These are phyloP conservation scores for Solanum lycopersicoides DNA, from an alignment of 257 asterid species.

Conservation along the genomic window DNA sequence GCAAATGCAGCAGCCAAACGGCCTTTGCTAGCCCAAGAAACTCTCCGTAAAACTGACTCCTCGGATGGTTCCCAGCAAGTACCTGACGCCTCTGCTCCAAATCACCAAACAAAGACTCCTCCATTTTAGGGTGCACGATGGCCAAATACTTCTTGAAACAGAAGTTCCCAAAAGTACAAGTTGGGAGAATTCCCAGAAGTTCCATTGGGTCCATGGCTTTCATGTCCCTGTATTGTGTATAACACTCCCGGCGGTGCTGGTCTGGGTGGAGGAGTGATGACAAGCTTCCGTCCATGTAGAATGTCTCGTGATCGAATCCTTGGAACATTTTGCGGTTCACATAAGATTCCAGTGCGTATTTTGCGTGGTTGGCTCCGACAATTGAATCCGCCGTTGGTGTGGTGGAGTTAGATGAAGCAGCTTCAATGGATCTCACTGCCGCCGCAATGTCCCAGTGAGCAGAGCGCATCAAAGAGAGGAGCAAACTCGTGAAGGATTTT, in stretches of 20 bases:
- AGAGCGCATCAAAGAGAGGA: conserved; percentile 86
- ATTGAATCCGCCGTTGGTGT: conserved; percentile 29
- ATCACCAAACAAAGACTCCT: conserved; percentile 91
- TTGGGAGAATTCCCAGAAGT: conserved; percentile 77
- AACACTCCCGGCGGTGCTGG: conserved; percentile 84
- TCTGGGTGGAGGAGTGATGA: conserved; percentile 77
- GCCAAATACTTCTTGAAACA: conserved; percentile 83
- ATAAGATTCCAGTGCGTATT: conserved; percentile 76
- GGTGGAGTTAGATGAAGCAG: conserved; percentile 42
- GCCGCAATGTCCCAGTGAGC: conserved; percentile 94
- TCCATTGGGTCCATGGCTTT: conserved; percentile 91
- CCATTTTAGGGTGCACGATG: conserved; percentile 92
- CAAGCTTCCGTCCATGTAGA: conserved; percentile 94
- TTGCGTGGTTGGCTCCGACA: conserved; percentile 74
- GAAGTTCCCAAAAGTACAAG: conserved; percentile 86
- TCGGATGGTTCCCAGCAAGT: conserved; percentile 73
- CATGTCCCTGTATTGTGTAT: conserved; percentile 84
- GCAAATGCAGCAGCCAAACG: conserved; percentile 88
- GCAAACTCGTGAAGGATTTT: conserved; percentile 64
- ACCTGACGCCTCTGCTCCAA: conserved; percentile 90
- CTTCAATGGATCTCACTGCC: conserved; percentile 88
- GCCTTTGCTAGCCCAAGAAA: conserved; percentile 77
- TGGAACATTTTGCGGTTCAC: conserved; percentile 79
- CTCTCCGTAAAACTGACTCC: conserved; percentile 81
- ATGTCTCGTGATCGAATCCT: conserved; percentile 94